Base-by-base conservation (phyloP, 768 basidiomycete species). In the Cystobasidium ongulense region DNA sequence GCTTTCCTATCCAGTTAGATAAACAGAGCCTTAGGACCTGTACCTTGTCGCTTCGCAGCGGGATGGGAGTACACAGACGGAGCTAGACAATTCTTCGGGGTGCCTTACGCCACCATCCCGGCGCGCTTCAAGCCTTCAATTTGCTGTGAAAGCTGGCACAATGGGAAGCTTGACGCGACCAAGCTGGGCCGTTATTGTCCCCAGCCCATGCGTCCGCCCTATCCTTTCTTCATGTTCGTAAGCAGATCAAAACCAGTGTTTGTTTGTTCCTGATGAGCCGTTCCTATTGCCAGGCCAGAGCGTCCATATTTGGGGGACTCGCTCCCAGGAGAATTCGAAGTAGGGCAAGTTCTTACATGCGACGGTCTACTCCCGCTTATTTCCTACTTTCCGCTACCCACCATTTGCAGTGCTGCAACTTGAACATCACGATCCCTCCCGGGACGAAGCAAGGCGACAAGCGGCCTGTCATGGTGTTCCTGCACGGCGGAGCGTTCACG, bases 401-500 rank as follows among this genome's bases (percentile, higher is more conserved):
- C 43, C n/a, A 13, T n/a, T 46, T 46, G 13, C n/a, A 46, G 43
- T 46, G 43, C 43, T 46, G 43, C n/a, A 46, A 46, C n/a, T n/a
- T 46, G 13, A 46, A 46, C 43, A 13, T 46, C n/a, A 46, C 43
- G 13, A 13, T 46, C 13, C 43, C 43, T 13, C 43, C 43, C n/a
- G 43, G 43, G n/a, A 46, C 43, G 13, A 13, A n/a, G 13, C 43
- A 13, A 46, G 13, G n/a, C 13, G 70, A 63, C 41, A 63, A 62
- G 29, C 53, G 67, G 1, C 72, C 75, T 0, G 73, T 75, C 29
- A 27, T 75, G 13, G 75, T 75, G n/a, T 75, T 74, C 59, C 54
- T 75, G 38, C 75, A 75, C 62, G 75, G 75, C 10, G 75, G 75
- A 18, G 75, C 38, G 1, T 75, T 75, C 33, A 61, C 73, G 33